Base-by-base conservation (phyloP, 768 basidiomycete genomes). In the Sutorius australiensis region DNA sequence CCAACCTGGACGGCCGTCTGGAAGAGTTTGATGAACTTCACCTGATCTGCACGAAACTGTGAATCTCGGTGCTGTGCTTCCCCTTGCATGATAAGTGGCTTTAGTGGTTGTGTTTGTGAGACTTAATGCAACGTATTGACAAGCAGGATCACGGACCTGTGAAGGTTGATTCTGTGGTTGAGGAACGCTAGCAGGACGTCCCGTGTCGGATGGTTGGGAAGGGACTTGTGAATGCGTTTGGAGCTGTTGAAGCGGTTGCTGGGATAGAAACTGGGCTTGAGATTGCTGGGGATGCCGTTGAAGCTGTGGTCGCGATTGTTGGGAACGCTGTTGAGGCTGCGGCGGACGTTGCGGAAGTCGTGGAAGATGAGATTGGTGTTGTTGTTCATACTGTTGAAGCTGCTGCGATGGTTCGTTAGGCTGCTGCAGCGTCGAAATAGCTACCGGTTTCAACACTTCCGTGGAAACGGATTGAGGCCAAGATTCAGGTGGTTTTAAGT, bases 1-100 rank as follows among this genome's bases (percentile, higher is more conserved):
- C 67, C 5, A 46, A 69, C 67, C 39, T 57, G 49, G 8, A 58
- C 45, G 13, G 57, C 61, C 1, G 6, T 17, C 34, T 64, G 69
- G 31, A 69, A 71, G 27, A 37, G 38, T 17, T 51, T 55, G 27
- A 58, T 45, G 24, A 69, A 69, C 14, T 16, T 50, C 12, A 54
- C 62, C 45, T 56, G 56, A 43, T 57, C 55, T 11, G 16, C 14
- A 16, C 8, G 33, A 27, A 19, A 24, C 14, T 46, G 49, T 33
- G 40, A 16, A 1, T 8, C 39, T 7, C 19, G 49, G 27, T 49
- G 65, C n/a, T 14, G 21, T 38, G 13, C 40, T 32, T 54, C 51
- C 21, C 53, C 53, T 49, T 53, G 63, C n/a, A 28, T 37, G 14
- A 30, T 41, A 19, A 11, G 41, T 34, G 51, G 13, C 38, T 51